Percentiles rank a stretch among this genome's conserved stretches.
These are phyloP conservation scores for Herpetospermum pedunculosum DNA, from an alignment of 306 rosid species.

Conservation along the genomic window DNA sequence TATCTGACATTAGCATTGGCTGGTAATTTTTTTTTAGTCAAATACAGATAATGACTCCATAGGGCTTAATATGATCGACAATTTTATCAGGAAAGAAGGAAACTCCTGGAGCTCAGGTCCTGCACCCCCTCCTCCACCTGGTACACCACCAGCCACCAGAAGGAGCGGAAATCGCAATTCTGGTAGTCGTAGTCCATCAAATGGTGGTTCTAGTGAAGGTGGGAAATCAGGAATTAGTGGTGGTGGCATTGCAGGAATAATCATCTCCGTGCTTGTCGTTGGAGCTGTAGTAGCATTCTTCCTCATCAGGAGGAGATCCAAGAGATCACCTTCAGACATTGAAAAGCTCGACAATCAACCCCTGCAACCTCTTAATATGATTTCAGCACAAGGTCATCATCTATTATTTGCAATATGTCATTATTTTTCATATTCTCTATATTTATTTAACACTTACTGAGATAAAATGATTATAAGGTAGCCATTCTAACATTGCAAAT, in stretches of 20 bases:
- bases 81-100: constrained; percentile 46
- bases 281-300: constrained; percentile 73
- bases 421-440: background rate
- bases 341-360: constrained; percentile 72
- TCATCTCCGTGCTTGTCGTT: constrained; percentile 68
- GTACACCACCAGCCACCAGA: constrained; percentile 58
- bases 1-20: constrained; percentile 1
- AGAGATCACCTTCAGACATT: constrained; percentile 42
- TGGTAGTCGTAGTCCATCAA: constrained; percentile 36
- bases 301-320: constrained; percentile 63
- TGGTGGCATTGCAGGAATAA: constrained; percentile 92
- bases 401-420: background rate
- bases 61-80: background rate
- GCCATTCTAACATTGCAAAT: background rate
- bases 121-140: constrained; percentile 99
- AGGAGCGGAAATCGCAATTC: constrained; percentile 28
- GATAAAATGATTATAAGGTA: background rate
- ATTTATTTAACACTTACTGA: background rate
- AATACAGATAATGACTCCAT: background rate
- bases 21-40: background rate
- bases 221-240: constrained; percentile 80
- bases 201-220: constrained; percentile 28
- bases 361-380: constrained; percentile 44
- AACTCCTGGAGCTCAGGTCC: constrained; percentile 76
- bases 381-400: constrained; percentile 47